Evolutionary conservation across 306 rosid genomes (phyloP), one percentile per base, ranked within the genome.

Genomic region (Hippophae gyantsensis): DNA sequence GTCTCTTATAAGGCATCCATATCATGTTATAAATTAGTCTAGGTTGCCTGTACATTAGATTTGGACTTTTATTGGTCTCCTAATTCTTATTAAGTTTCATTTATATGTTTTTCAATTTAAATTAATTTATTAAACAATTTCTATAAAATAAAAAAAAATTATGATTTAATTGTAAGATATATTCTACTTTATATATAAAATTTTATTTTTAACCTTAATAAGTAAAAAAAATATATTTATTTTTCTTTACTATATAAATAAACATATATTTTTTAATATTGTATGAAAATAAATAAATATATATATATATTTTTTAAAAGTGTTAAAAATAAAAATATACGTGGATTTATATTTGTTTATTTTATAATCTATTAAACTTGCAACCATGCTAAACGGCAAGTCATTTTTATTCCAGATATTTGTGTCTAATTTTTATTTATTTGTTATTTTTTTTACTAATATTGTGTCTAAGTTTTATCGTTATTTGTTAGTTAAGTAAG

Each of bases 1-100:
- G 90, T 81, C 81, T 74, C 74, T 67, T 71, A 57, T 57, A 80
- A 80, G 77, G 58, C 64, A 75, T 64, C 64, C 67, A 63, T 68
- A 48, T 57, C 69, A 51, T 72, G 45, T 51, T 69, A 61, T 53
- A 11, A 65, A 63, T 25, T 54, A 69, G 80, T 77, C 84, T 56
- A 72, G 82, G 76, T 56, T 69, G 79, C 60, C 52, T 85, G 83
- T 61, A 73, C 75, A 51, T 59, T 32, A 68, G 71, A 75, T 81
- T 76, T 64, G 64, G 55, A 32, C 5, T 32, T 74, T 59, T 56
- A 23, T 71, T 48, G 58, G 59, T 57, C 63, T 13, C 69, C 59
- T 54, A 18, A 18, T 18, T 18, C 23, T 18, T 18, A 18, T 18
- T 18, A 18, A 18, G 23, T 58, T 42, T 66, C 48, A 47, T 54